Conservation (phyloP, 345 rosid genomes). For the Angophora floribunda region DNA sequence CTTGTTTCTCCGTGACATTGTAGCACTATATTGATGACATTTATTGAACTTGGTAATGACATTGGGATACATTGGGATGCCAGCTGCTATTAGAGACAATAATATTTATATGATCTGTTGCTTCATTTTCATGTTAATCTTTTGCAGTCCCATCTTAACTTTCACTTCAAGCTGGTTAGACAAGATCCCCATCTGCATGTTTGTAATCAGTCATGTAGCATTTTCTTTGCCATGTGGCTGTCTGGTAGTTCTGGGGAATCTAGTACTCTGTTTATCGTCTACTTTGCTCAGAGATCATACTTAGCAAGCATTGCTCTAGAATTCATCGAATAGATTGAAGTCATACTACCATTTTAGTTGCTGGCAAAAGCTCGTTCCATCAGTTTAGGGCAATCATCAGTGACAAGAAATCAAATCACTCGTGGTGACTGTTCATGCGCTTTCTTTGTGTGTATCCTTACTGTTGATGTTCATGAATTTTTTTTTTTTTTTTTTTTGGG, state of each 20-base stretch:
- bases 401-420: background rate
- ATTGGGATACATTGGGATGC: background rate
- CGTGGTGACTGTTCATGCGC: background rate
- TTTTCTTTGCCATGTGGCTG: background rate
- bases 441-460: background rate
- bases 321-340: background rate
- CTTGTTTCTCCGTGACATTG: background rate
- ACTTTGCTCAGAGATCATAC: background rate
- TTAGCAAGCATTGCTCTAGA: background rate
- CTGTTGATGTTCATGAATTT: background rate
- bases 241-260: background rate
- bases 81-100: background rate
- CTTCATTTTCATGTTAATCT: background rate
- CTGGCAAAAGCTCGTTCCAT: background rate
- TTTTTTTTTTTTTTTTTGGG: background rate
- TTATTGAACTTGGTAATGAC: background rate
- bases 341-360: background rate
- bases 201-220: background rate
- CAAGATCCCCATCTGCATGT: background rate
- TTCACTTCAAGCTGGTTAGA: background rate
- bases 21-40: background rate
- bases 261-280: background rate
- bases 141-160: background rate
- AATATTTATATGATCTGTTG: background rate
- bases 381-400: background rate